Base-by-base conservation (phyloP, 768 basidiomycete species). In the Kwoniella heveanensis region DNA sequence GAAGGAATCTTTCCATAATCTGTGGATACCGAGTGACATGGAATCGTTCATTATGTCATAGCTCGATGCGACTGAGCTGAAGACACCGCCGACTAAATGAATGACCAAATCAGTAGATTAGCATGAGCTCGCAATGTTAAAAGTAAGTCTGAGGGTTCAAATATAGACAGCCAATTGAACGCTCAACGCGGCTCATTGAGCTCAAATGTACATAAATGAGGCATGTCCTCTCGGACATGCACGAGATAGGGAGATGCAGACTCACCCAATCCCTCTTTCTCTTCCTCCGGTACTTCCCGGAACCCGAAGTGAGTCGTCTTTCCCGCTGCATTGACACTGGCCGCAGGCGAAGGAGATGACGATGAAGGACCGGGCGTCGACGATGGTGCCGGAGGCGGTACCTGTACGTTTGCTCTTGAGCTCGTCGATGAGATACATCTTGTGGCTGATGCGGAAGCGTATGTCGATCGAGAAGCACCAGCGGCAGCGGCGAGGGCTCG, bases 21-120 rank as follows among this genome's bases (percentile, higher is more conserved):
- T 85, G 77, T 98, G 96, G 10, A 98, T 88, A 36, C 96, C 96
- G 65, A 98, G 81, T 2, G 96, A 98, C 80, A 93, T 90, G n/a
- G 93, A 91, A 77, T 98, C 96, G 83, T 99, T 99, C 95, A 99
- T 96, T 46, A 97, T 80, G 80, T 98, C 96, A 81, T 99, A 99
- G 49, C 86, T 89, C 36, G 91, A 89, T 47, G 96, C 93, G 61
- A 99, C 96, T 7, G 91, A 95, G 75, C 91, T 88, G 82, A 99
- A 99, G 55, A 99, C 94, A 67, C 85, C 86, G 73, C 90, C 91
- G 66, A 99, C 96, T 83, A 46, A 3, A 26, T 8, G 17, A 13
- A 7, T 6, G 32, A 7, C 6, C 32, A 36, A 13, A 36, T n/a
- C n/a, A 36, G 32, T 6, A 36, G 13, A 36, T 36, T 36, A 44